Evolutionary conservation across 164 flowering plant genomes (phyloP).

Genomic region (Vitis labrusca): DNA sequence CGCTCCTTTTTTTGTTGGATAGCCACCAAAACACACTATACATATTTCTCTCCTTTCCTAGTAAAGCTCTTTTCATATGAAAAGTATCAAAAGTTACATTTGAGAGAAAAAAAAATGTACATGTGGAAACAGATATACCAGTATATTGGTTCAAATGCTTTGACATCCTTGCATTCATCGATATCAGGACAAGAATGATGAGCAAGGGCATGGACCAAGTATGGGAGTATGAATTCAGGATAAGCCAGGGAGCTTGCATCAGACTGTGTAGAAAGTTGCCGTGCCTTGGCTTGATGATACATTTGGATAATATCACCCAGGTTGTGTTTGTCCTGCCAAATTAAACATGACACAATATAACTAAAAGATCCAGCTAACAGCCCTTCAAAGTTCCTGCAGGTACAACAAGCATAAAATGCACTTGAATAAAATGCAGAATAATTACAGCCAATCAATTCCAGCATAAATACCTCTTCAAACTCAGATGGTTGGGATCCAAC

Average conservation of each 20-base stretch:
- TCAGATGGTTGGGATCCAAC: constrained; percentile 36
- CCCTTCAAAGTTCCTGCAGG: background rate
- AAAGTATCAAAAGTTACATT: background rate
- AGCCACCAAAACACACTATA: too few species aligned
- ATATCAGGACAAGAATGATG: constrained; percentile 79
- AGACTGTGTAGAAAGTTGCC: constrained; percentile 54
- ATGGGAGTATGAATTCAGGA: constrained; percentile 78
- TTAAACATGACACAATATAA: constrained; percentile 9
- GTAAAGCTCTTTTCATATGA: background rate
- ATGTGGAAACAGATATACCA: constrained; percentile 44
- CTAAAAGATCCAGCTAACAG: constrained; percentile 3
- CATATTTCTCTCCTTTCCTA: too few species aligned
- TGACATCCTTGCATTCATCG: constrained; percentile 71
- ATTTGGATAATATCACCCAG: constrained; percentile 77
- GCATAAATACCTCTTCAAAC: constrained; percentile 62
- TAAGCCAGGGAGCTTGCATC: constrained; percentile 55
- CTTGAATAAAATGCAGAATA: background rate
- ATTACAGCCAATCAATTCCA: constrained; percentile 1
- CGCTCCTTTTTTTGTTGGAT: too few species aligned
- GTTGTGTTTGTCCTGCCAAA: constrained; percentile 73
- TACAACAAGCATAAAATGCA: constrained; percentile 1
- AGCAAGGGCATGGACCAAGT: constrained; percentile 84
- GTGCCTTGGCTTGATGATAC: constrained; percentile 66
- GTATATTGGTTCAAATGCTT: constrained; percentile 68
- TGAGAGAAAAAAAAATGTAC: background rate